Base-by-base conservation (phyloP, 441 rosid genomes). In the Populus hybrid region DNA sequence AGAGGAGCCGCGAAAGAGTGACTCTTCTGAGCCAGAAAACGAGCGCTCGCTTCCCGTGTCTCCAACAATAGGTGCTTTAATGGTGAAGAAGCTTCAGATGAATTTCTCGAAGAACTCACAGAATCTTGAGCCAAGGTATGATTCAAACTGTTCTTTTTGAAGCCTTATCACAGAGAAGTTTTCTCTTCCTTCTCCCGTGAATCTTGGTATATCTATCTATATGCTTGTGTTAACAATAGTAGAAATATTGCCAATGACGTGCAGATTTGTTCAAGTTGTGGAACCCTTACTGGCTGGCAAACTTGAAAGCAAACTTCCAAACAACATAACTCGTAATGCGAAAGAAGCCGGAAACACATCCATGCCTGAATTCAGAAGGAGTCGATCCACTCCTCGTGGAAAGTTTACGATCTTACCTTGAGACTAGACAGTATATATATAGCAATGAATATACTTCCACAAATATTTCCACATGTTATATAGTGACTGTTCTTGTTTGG, bases 301-400 rank as follows among this genome's bases (percentile, higher is more conserved):
- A 78, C 79, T 70, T 50, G 93, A 88, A 38, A 82, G 65, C 83
- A 92, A 85, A 87, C 69, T 83, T 75, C 84, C 86, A 64, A 84
- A 83, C 61, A 85, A 80, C 28, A 53, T 16, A 34, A 19, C 66
- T 70, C 86, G 84, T 38, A 87, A 84, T 30, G 82, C 75, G 7
- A 89, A 88, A 68, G 97, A 91, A 83, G 87, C 83, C 68, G 86
- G 82, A 67, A 85, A 75, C 72, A 75, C 80, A 78, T 82, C 90
- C 9, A 76, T 83, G 85, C 88, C 91, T 21, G 98, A 92, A 78
- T 86, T 92, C 72, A 87, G 92, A 76, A 88, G 99, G 82, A 95
- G 94, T 78, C 86, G 92, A 73, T 95, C 95, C 34, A 84, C 92
- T 30, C 93, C 97, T 77, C 92, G 94, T 0, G 94, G 94, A 64